These are phyloP conservation scores for Diaporthe eres DNA, from an alignment of 2,329 filamentous ascomycete genomes.

Conservation along the genomic window DNA sequence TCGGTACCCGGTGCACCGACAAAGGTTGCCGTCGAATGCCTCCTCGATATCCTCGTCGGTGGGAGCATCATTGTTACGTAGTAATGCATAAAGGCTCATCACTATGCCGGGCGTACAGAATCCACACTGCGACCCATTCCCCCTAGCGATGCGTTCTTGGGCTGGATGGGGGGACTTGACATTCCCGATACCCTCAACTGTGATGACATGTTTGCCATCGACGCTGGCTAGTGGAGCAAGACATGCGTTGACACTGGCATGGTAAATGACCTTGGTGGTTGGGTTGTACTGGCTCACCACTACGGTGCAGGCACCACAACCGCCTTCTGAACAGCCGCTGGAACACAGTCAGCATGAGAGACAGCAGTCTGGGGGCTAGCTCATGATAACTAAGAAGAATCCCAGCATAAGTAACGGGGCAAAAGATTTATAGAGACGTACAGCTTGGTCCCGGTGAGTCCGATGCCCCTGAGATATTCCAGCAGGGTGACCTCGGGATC, in stretches of 20 bases:
- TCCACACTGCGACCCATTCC: constrained; percentile 91
- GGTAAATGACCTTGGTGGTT: constrained; percentile 92
- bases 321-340: constrained; percentile 92
- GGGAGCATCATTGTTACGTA: constrained; percentile 86
- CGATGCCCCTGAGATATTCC: constrained; percentile 93
- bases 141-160: constrained; percentile 91
- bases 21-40: constrained; percentile 96
- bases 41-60: constrained; percentile 90
- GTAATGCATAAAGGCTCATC: constrained; percentile 94
- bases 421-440: constrained; percentile 52
- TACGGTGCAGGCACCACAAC: constrained; percentile 96
- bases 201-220: constrained; percentile 98
- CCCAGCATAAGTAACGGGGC: too few relatives aligned
- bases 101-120: constrained; percentile 99
- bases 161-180: constrained; percentile 88
- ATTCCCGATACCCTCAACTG: constrained; percentile 94
- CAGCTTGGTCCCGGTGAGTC: constrained; percentile 94
- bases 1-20: constrained; percentile 94
- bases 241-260: constrained; percentile 97
- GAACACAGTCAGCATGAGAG: constrained; percentile 19
- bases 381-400: not conserved
- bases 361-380: not conserved
- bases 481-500: constrained; percentile 94
- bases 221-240: constrained; percentile 92
- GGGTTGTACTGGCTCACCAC: constrained; percentile 95